These are phyloP conservation scores for Rhizopogon vesiculosus DNA, from an alignment of 768 basidiomycete species.

Conservation along the genomic window DNA sequence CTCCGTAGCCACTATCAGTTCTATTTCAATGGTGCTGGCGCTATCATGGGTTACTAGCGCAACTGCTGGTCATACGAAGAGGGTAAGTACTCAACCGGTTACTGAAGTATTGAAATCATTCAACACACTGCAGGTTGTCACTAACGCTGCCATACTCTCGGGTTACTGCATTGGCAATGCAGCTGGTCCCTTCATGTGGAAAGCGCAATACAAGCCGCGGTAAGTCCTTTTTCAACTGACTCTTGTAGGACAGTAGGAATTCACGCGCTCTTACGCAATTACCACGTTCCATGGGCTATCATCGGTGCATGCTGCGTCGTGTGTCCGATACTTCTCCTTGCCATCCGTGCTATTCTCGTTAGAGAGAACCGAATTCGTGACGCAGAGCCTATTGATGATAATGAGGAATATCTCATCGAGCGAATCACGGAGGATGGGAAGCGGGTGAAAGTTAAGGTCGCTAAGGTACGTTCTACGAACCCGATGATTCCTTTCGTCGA, in stretches of 20 bases:
- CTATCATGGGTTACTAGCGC: constrained; percentile 55
- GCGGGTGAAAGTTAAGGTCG: constrained; percentile 49
- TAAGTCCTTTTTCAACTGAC: constrained; percentile 13
- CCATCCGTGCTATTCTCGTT: constrained; percentile 45
- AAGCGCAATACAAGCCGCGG: constrained; percentile 55
- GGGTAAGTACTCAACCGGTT: constrained; percentile 26
- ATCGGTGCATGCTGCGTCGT: constrained; percentile 55
- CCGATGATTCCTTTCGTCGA: too few species aligned
- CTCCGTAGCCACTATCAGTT: constrained; percentile 34
- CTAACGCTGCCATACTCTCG: constrained; percentile 61
- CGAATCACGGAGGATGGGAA: constrained; percentile 41
- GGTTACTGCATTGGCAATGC: constrained; percentile 60
- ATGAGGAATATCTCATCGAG: constrained; percentile 56
- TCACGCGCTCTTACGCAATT: constrained; percentile 27
- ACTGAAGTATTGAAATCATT: background rate
- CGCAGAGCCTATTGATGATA: constrained; percentile 38
- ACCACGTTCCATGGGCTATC: constrained; percentile 66
- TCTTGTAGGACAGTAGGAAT: background rate
- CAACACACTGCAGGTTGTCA: constrained; percentile 26
- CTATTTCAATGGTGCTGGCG: constrained; percentile 49
- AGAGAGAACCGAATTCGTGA: constrained; percentile 59
- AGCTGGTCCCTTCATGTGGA: constrained; percentile 68
- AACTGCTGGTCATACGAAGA: constrained; percentile 63
- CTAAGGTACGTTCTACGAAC: constrained; percentile 38
- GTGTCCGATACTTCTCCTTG: constrained; percentile 33